Evolutionary conservation across 257 asterid genomes (phyloP).

Genomic region (Solanum commersonii): DNA sequence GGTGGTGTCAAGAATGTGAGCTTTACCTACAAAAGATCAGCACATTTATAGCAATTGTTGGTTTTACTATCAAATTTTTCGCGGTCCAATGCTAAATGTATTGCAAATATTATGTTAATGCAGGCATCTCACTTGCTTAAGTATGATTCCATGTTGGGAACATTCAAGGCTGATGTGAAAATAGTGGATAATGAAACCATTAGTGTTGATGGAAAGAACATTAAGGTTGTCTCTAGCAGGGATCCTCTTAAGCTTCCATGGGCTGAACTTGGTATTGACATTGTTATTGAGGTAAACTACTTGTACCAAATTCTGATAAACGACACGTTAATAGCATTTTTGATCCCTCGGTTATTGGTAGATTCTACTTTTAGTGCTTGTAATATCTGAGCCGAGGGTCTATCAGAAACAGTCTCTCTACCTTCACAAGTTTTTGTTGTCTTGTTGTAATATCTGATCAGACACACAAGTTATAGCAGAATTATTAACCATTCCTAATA

Average conservation of each 20-base stretch:
- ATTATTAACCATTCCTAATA: neutral
- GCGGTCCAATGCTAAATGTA: neutral
- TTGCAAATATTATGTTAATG: neutral
- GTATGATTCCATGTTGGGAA: slow-evolving; percentile 89
- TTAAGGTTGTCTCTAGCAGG: slow-evolving; percentile 77
- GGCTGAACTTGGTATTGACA: slow-evolving; percentile 91
- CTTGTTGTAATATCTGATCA: neutral
- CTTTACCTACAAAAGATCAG: neutral
- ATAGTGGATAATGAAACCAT: slow-evolving; percentile 69
- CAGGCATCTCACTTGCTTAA: slow-evolving; percentile 92
- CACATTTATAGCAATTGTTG: neutral
- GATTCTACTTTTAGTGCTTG: neutral
- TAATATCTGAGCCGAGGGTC: neutral
- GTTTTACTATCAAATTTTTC: neutral
- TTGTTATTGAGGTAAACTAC: slow-evolving; percentile 65
- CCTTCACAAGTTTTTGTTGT: neutral
- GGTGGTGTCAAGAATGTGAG: slow-evolving; percentile 94
- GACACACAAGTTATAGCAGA: neutral
- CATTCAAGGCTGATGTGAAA: slow-evolving; percentile 85
- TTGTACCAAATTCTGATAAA: neutral
- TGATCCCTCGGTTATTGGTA: neutral
- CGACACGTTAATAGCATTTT: neutral
- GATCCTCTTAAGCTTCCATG: slow-evolving; percentile 94
- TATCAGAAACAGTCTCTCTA: neutral
- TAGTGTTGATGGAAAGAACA: slow-evolving; percentile 74